These are phyloP conservation scores for Kregervanrija fluxuum DNA, from an alignment of 805 yeast species.

Conservation along the genomic window DNA sequence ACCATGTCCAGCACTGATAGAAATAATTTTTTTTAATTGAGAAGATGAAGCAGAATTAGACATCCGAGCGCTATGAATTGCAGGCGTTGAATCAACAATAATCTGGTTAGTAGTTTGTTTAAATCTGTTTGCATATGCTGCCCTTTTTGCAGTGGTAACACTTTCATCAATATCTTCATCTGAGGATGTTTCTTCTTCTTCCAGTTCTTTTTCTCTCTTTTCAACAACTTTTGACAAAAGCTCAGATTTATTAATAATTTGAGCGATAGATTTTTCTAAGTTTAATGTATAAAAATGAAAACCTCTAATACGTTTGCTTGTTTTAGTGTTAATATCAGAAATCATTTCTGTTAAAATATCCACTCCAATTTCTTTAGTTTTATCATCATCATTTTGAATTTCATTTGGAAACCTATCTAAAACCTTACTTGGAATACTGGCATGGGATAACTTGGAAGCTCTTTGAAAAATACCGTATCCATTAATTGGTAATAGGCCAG, in stretches of 20 bases:
- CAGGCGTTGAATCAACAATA: constrained; percentile 18
- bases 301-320: constrained; percentile 60
- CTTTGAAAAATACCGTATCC: constrained; percentile 76
- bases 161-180: constrained; percentile 27
- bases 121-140: constrained; percentile 27
- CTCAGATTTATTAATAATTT: constrained; percentile 59
- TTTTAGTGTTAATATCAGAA: constrained; percentile 42
- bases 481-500: constrained; percentile 89
- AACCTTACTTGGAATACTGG: constrained; percentile 61
- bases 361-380: constrained; percentile 79
- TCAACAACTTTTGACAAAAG: constrained; percentile 43
- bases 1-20: constrained; percentile 81
- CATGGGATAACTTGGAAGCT: constrained; percentile 85
- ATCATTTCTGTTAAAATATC: constrained; percentile 60
- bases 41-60: constrained; percentile 15
- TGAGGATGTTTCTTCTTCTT: constrained; percentile 30
- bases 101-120: constrained; percentile 24
- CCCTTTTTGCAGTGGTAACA: constrained; percentile 29
- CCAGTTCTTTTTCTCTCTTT: constrained; percentile 30
- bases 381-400: constrained; percentile 65
- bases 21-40: constrained; percentile 53
- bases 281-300: constrained; percentile 91
- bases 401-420: constrained; percentile 47
- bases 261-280: constrained; percentile 86
- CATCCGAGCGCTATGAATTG: constrained; percentile 10